These are phyloP conservation scores for Cladorrhinum sp. DNA, from an alignment of 2,329 filamentous ascomycete species.

Conservation along the genomic window DNA sequence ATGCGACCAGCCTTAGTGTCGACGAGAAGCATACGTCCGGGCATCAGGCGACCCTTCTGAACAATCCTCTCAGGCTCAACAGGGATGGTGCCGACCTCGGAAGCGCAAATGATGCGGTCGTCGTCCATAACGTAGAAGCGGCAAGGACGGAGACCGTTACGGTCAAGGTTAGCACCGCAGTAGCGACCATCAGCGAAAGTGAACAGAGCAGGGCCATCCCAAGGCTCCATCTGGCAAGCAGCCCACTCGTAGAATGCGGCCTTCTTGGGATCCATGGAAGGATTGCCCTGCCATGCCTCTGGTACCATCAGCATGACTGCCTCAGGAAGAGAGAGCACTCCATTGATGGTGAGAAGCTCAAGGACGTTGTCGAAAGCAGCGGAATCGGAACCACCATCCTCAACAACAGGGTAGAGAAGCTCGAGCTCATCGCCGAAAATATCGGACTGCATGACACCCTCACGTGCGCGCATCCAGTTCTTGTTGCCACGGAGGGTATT, in stretches of 20 bases:
- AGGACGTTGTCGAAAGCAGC: constrained; percentile 97
- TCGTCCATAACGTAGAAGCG: constrained; percentile 97
- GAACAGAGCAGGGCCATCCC: constrained; percentile 95
- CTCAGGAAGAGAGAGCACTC: constrained; percentile 89
- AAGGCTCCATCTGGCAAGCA: constrained; percentile 97
- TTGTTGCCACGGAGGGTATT: constrained; percentile 97
- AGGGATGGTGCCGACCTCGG: constrained; percentile 88
- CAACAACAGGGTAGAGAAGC: constrained; percentile 86
- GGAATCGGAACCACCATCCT: constrained; percentile 94
- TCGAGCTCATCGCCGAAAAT: constrained; percentile 92
- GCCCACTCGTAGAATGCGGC: constrained; percentile 98
- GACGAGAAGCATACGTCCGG: constrained; percentile 92
- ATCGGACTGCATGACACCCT: constrained; percentile 90
- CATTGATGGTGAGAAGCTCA: constrained; percentile 90
- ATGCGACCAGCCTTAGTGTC: constrained; percentile 87
- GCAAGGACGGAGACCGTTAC: constrained; percentile 92
- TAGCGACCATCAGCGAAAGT: constrained; percentile 95
- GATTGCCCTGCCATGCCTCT: constrained; percentile 95
- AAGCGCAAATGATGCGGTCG: constrained; percentile 94
- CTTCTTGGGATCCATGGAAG: constrained; percentile 88
- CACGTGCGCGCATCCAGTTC: constrained; percentile 98
- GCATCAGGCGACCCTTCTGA: constrained; percentile 90
- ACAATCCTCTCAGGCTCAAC: constrained; percentile 88
- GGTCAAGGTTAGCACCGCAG: constrained; percentile 94
- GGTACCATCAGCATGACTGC: constrained; percentile 99